A percentile compares a stretch with the other conserved stretches of the same genome.
Evolutionary conservation across 192 early-diverging fungal genomes (phyloP).

Genomic region (Umbelopsis sp.): DNA sequence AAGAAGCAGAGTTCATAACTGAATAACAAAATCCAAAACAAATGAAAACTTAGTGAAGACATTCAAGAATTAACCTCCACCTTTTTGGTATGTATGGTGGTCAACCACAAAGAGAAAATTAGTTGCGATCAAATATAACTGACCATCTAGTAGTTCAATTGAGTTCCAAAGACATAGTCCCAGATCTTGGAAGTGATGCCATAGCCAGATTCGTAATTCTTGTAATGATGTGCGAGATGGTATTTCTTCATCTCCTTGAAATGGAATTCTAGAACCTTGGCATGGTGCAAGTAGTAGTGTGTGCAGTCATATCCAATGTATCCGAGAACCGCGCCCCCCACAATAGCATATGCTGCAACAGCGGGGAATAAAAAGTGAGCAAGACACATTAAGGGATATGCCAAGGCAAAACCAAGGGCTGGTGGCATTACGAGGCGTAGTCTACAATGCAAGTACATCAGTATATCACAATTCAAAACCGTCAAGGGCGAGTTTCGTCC

Average conservation of each 20-base stretch:
- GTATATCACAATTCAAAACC: background rate
- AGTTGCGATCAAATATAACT: background rate
- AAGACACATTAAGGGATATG: constrained; percentile 58
- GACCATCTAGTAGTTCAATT: constrained; percentile 46
- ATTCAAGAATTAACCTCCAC: no score
- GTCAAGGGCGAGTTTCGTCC: background rate
- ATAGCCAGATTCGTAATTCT: constrained; percentile 83
- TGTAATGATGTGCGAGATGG: constrained; percentile 96
- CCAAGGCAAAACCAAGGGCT: constrained; percentile 73
- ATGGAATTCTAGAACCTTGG: constrained; percentile 68
- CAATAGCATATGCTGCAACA: constrained; percentile 66
- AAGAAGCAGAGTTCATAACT: background rate
- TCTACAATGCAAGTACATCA: constrained; percentile 37
- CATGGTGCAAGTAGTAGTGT: constrained; percentile 96
- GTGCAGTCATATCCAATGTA: constrained; percentile 92
- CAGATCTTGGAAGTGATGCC: constrained; percentile 92
- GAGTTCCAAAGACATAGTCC: constrained; percentile 83
- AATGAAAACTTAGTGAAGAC: background rate
- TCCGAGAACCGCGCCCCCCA: constrained; percentile 75
- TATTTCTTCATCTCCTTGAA: constrained; percentile 91
- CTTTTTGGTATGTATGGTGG: background rate
- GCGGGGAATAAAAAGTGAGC: constrained; percentile 64
- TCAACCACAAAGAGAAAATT: background rate
- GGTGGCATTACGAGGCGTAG: constrained; percentile 97
- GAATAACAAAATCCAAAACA: constrained; percentile 1